phyloP scores from a whole-genome alignment of 2,329 filamentous ascomycete species.

The Chrysosporium keratinophilum region DNA sequence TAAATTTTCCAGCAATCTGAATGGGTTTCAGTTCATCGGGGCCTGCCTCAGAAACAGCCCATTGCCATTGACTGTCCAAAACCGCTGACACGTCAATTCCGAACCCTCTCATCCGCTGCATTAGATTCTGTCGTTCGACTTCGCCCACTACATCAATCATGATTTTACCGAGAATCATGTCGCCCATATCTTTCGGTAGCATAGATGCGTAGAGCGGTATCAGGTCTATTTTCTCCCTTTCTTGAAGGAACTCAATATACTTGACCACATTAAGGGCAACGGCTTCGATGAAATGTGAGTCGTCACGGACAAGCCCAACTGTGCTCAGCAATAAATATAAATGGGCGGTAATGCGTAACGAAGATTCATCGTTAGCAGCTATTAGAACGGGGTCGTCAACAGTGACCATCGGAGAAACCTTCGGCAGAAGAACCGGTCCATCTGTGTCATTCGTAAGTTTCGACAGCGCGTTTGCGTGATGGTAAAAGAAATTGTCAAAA shows the following conservation, averaged over 20 bases:
- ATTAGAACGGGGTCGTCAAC: conserved; percentile 41
- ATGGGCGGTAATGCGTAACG: conserved; percentile 60
- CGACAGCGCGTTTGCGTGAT: conserved; percentile 33
- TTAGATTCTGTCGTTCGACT: conserved; percentile 54
- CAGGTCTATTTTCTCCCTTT: conserved; percentile 61
- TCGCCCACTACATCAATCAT: conserved; percentile 61
- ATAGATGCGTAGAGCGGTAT: conserved; percentile 84
- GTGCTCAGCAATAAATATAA: conserved; percentile 55
- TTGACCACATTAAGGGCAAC: conserved; percentile 53
- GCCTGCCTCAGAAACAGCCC: conserved; percentile 30
- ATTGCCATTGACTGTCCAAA: conserved; percentile 55
- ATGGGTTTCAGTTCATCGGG: conserved; percentile 26
- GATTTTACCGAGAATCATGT: conserved; percentile 64
- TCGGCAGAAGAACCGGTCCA: conserved; percentile 27
- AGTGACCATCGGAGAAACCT: conserved; percentile 30
- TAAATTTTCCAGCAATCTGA: conserved; percentile 38
- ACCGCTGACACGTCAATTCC: conserved; percentile 63
- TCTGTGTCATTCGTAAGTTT: conserved; percentile 25
- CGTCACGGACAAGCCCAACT: conserved; percentile 42
- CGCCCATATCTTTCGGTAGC: conserved; percentile 53
- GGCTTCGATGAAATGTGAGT: conserved; percentile 54
- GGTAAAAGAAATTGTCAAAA: conserved; percentile 34
- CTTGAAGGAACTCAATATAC: conserved; percentile 70
- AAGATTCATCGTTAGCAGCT: conserved; percentile 43
- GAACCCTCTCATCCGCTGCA: conserved; percentile 65